Percentiles rank a stretch among this genome's conserved stretches.
Conservation (phyloP, 805 yeast species). For the Starmerella potacharoeniae region DNA sequence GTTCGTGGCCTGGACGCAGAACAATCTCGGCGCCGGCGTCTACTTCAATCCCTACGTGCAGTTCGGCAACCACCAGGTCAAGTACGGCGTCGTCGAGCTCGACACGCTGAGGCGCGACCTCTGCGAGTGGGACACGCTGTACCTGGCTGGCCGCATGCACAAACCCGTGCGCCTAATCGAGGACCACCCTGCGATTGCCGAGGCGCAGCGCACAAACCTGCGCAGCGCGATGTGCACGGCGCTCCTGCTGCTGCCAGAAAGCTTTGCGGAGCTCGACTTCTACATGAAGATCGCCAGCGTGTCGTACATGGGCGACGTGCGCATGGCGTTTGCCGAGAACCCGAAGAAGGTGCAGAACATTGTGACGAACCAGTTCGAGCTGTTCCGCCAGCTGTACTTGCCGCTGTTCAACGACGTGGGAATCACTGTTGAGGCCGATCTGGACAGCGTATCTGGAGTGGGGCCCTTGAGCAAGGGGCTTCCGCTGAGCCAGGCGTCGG, state of each 20-base stretch:
- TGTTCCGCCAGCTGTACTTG: conserved; percentile 61
- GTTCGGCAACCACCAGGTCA: conserved; percentile 48
- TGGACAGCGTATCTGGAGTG: conserved; percentile 6
- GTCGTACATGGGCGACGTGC: conserved; percentile 82
- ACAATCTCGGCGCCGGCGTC: conserved; percentile 67
- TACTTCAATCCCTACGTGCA: conserved; percentile 86
- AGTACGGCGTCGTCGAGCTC: conserved; percentile 76
- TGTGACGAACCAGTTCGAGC: conserved; percentile 59
- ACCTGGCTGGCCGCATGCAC: conserved; percentile 85
- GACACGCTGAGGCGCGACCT: conserved; percentile 54
- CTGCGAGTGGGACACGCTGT: conserved; percentile 73
- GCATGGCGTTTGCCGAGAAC: conserved; percentile 81
- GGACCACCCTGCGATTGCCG: conserved; percentile 28
- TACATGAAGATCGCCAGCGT: conserved; percentile 67
- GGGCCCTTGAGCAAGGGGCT: conserved; percentile 24
- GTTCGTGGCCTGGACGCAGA: conserved; percentile 47
- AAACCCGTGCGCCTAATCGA: conserved; percentile 76
- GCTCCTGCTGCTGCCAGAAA: conserved; percentile 38
- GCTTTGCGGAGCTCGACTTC: conserved; percentile 50
- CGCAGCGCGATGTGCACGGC: conserved; percentile 66
- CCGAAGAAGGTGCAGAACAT: conserved; percentile 81
- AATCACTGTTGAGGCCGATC: conserved; percentile 23
- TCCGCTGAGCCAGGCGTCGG: conserved; percentile 26
- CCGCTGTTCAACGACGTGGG: conserved; percentile 45
- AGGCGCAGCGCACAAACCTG: conserved; percentile 45